Conservation (phyloP, 495 filamentous ascomycete genomes). For the Elasticomyces elasticus region DNA sequence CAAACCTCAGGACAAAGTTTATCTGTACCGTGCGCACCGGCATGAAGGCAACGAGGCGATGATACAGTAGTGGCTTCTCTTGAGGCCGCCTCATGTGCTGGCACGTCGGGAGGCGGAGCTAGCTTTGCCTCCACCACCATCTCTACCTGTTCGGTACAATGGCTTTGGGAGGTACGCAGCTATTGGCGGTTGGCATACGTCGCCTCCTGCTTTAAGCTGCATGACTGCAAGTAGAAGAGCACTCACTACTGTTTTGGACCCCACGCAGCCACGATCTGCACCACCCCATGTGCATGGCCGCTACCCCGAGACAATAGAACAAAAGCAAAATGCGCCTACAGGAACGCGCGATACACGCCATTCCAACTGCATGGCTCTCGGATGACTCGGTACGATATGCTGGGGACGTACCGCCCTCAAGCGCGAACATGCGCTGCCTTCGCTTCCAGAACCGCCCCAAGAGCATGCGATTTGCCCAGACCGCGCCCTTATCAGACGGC, state of each 20-base stretch:
- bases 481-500: neutral
- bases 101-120: neutral
- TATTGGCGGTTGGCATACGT: neutral
- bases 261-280: no score
- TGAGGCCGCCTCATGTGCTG: slow-evolving; percentile 1
- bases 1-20: neutral
- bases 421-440: neutral
- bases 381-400: neutral
- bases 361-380: neutral
- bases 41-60: neutral
- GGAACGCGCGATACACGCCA: neutral
- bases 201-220: neutral
- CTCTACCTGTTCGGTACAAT: neutral
- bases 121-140: slow-evolving; percentile 1
- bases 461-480: neutral
- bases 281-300: neutral
- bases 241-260: no score
- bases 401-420: neutral
- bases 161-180: neutral
- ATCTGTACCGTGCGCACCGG: neutral
- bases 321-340: no score
- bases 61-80: neutral
- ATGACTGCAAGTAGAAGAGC: neutral
- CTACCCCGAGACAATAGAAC: neutral
- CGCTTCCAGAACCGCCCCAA: neutral